These are phyloP conservation scores for Crithidia expoeki DNA, from an alignment of 208 protist species.

Conservation along the genomic window DNA sequence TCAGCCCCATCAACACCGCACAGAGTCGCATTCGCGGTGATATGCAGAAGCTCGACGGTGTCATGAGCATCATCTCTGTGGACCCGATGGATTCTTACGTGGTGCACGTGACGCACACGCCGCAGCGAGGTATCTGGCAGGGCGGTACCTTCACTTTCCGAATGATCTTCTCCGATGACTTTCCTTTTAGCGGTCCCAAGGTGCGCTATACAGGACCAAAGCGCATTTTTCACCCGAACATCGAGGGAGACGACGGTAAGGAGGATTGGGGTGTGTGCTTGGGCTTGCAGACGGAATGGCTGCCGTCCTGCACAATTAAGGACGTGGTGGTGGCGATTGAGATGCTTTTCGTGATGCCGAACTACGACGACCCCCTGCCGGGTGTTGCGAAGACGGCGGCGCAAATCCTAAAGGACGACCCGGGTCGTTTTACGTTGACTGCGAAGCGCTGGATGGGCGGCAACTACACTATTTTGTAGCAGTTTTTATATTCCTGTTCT, in stretches of 20 bases:
- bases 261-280: conserved; percentile 86
- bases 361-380: conserved; percentile 81
- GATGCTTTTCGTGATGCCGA: conserved; percentile 80
- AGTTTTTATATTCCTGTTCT: too few relatives aligned
- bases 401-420: conserved; percentile 64
- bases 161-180: conserved; percentile 70
- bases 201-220: conserved; percentile 74
- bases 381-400: conserved; percentile 69
- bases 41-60: conserved; percentile 62
- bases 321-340: conserved; percentile 84
- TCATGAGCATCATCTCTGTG: conserved; percentile 50
- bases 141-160: conserved; percentile 76
- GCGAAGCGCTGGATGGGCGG: conserved; percentile 74
- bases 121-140: conserved; percentile 55
- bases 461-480: conserved; percentile 38
- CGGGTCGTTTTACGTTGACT: conserved; percentile 46
- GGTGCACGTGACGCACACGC: conserved; percentile 54
- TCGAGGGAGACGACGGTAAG: conserved; percentile 76
- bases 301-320: conserved; percentile 62
- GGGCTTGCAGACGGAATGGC: conserved; percentile 85
- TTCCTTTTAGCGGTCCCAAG: conserved; percentile 82
- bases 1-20: conserved; percentile 38
- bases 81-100: conserved; percentile 50
- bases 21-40: conserved; percentile 61
- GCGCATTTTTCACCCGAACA: conserved; percentile 90